phyloP scores from a whole-genome alignment of 1,139 yeast genomes.

The Diutina pseudorugosa region DNA sequence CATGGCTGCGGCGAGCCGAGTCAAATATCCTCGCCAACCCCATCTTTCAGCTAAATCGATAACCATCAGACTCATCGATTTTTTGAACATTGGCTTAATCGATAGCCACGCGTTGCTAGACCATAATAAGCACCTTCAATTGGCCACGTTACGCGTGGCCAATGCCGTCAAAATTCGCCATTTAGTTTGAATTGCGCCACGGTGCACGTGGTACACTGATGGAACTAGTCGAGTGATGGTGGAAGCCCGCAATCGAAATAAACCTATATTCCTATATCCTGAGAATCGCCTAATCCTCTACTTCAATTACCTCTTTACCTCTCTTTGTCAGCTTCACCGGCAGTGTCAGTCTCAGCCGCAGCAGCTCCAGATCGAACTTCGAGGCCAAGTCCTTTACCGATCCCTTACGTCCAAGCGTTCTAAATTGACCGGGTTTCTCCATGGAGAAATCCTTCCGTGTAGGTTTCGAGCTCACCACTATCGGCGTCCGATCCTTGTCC shows the following conservation, averaged over 20 bases:
- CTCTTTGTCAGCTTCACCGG: not conserved
- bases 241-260: not conserved
- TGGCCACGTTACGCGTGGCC: no score
- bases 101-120: no score
- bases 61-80: no score
- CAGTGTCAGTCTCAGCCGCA: not conserved
- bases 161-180: no score
- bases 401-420: constrained; percentile 19
- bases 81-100: no score
- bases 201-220: no score
- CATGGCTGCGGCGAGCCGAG: no score
- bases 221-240: no score
- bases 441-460: constrained; percentile 19
- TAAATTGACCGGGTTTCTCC: constrained; percentile 20
- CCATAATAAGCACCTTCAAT: no score
- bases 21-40: no score
- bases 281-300: not conserved
- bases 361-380: constrained; percentile 13
- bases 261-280: not conserved
- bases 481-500: not conserved
- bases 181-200: no score
- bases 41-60: no score
- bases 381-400: constrained; percentile 25
- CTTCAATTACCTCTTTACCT: not conserved
- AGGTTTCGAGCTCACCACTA: constrained; percentile 19